Evolutionary conservation across 225 moss, liverwort and hornwort genomes (phyloP), one percentile per base, ranked within the genome.

Genomic region (Pseudoscleropodium purum): DNA sequence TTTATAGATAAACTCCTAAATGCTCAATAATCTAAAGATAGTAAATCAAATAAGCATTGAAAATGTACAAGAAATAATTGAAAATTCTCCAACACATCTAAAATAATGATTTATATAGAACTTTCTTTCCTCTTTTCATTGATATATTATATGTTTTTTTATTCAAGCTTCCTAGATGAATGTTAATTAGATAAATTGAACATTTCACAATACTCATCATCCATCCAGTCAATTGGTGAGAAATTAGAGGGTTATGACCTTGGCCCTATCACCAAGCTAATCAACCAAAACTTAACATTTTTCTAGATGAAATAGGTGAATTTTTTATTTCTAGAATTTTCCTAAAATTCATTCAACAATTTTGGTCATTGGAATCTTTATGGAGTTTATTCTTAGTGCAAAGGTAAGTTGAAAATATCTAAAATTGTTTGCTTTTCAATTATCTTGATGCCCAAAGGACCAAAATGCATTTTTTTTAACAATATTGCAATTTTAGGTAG

Each of bases 141-240:
- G 56, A 56, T 56, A 18, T 56, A 18, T 56, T 18, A 7, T 56
- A 56, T 56, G 18, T 16, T 56, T 56, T 54, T 56, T 56, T 56
- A 56, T 56, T 56, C 6, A 56, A 66, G 36, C 36, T 66, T 66
- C 36, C 5, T 66, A 36, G 10, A 66, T 67, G 36, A 36, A 36
- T 67, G 19, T 36, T 19, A 67, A 67, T 67, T 67, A 10, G 10
- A 67, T 67, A 19, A 67, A 67, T 36, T 11, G 11, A 67, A 36
- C 10, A 5, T n/a, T 68, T 68, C 1, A 37, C 2, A 10, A n/a
- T 21, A 68, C 21, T n/a, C 12, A n/a, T 68, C 1, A 1, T n/a
- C 11, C 6, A 68, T 1, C 0, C 0, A 19, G 11, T 68, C 10
- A 6, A 68, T 67, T 5, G 19, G 5, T 10, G 18, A 66, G 2